Conservation (phyloP, 1,284 basidiomycete species). For the Papiliotrema fonsecae region DNA sequence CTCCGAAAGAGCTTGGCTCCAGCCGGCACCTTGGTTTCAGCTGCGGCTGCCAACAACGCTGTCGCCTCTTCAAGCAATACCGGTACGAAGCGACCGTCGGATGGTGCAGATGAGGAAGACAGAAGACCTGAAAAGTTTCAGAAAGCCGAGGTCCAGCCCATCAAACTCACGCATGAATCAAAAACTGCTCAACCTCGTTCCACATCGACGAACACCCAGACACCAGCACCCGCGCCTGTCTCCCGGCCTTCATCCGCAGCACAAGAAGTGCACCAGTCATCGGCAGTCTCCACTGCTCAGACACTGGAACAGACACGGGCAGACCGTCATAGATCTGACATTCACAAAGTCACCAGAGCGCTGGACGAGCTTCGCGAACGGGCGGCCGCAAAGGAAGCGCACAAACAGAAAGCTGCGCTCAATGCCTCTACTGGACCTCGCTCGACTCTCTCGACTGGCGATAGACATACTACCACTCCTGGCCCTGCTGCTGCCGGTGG, state of each 20-base stretch:
- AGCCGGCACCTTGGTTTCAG: slow-evolving; percentile 12
- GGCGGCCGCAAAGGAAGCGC: slow-evolving; percentile 27
- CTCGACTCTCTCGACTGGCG: neutral
- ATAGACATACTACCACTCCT: slow-evolving; percentile 6
- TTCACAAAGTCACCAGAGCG: slow-evolving; percentile 34
- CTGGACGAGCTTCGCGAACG: slow-evolving; percentile 39
- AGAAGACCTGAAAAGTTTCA: slow-evolving; percentile 32
- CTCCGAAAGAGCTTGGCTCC: slow-evolving; percentile 32
- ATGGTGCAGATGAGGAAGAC: slow-evolving; percentile 15
- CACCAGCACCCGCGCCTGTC: neutral
- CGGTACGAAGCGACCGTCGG: slow-evolving; percentile 1
- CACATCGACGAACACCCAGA: neutral
- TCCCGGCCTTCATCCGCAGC: neutral
- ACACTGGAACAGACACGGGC: slow-evolving; percentile 1
- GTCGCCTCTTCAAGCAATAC: neutral
- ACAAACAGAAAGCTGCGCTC: slow-evolving; percentile 24
- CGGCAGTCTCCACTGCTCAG: neutral
- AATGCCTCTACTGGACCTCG: neutral
- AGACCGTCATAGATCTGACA: slow-evolving; percentile 19
- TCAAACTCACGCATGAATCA: no score
- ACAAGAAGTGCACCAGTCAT: neutral
- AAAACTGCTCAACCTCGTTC: neutral
- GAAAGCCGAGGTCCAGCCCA: slow-evolving; percentile 25
- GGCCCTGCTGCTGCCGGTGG: slow-evolving; percentile 27
- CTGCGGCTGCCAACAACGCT: no score